phyloP scores from a whole-genome alignment of 306 rosid species.

The Pachyrhizus erosus region DNA sequence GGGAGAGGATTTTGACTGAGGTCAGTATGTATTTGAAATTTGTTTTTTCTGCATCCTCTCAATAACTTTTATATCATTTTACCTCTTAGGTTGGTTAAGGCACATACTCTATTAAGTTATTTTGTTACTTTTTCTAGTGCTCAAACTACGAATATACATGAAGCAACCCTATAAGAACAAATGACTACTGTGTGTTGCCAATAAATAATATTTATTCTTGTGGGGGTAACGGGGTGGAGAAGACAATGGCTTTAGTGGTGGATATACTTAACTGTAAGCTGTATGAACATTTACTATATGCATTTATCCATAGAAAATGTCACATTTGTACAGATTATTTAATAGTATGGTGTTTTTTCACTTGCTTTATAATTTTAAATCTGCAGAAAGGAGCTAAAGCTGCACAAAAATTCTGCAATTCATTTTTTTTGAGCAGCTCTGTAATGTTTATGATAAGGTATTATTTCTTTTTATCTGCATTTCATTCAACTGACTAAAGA shows the following conservation, averaged over 20 bases:
- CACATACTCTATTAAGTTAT: background rate
- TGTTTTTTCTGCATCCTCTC: slow-evolving; percentile 1
- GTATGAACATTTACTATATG: background rate
- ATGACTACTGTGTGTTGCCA: background rate
- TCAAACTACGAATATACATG: background rate
- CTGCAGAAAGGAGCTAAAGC: slow-evolving; percentile 85
- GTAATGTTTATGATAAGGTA: slow-evolving; percentile 94
- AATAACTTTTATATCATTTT: slow-evolving; percentile 28
- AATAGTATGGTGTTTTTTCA: slow-evolving; percentile 18
- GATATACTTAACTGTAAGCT: slow-evolving; percentile 13
- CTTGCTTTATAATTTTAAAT: slow-evolving; percentile 34
- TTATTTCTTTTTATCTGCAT: slow-evolving; percentile 39
- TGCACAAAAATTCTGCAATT: slow-evolving; percentile 81
- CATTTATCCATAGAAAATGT: slow-evolving; percentile 21
- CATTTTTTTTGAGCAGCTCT: slow-evolving; percentile 82
- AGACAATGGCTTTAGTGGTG: no score
- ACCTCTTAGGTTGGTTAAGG: slow-evolving; percentile 30
- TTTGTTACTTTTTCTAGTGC: background rate
- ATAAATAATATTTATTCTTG: background rate
- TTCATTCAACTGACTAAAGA: slow-evolving; percentile 11
- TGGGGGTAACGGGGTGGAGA: background rate
- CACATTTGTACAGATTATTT: slow-evolving; percentile 1
- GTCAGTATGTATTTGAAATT: slow-evolving; percentile 52
- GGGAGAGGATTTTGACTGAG: slow-evolving; percentile 82
- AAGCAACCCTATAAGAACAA: slow-evolving; percentile 15